Percentiles rank a stretch among this genome's conserved stretches.
Evolutionary conservation across 2,329 filamentous ascomycete species (phyloP).

Genomic region (Rachicladosporium sp.): DNA sequence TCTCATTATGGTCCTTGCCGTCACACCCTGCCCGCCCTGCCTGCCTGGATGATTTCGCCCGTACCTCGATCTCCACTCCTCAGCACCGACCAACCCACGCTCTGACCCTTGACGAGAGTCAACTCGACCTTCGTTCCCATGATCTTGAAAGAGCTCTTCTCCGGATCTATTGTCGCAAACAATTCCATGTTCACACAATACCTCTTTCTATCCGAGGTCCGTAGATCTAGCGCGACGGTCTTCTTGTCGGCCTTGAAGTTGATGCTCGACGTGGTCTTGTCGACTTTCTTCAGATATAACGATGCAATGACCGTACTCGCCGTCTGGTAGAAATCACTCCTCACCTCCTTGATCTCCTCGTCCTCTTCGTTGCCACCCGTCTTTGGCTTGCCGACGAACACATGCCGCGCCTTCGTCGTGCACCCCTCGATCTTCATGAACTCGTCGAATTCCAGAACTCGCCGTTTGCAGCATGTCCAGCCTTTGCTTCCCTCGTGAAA

Average conservation of each 20-base stretch:
- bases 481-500: slow-evolving; percentile 99
- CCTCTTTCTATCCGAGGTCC: slow-evolving; percentile 75
- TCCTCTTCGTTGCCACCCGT: slow-evolving; percentile 41
- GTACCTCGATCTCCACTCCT: slow-evolving; percentile 61
- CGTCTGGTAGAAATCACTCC: slow-evolving; percentile 96
- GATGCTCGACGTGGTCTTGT: slow-evolving; percentile 65
- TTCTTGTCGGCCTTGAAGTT: slow-evolving; percentile 46
- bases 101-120: slow-evolving; percentile 59
- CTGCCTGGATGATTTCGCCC: slow-evolving; percentile 80
- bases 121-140: slow-evolving; percentile 84
- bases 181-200: slow-evolving; percentile 66
- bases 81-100: slow-evolving; percentile 72
- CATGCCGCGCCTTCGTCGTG: slow-evolving; percentile 64
- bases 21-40: slow-evolving; percentile 54
- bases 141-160: slow-evolving; percentile 65
- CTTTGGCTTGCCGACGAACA: slow-evolving; percentile 67
- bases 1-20: neutral
- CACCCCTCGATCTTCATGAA: slow-evolving; percentile 95
- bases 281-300: slow-evolving; percentile 94
- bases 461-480: slow-evolving; percentile 90
- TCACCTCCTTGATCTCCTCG: slow-evolving; percentile 64
- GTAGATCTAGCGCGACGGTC: slow-evolving; percentile 63
- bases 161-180: slow-evolving; percentile 63
- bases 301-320: slow-evolving; percentile 72
- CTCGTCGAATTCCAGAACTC: slow-evolving; percentile 92